Conservation (phyloP, 2,329 filamentous ascomycete genomes). For the Penicillium sclerotigenum region DNA sequence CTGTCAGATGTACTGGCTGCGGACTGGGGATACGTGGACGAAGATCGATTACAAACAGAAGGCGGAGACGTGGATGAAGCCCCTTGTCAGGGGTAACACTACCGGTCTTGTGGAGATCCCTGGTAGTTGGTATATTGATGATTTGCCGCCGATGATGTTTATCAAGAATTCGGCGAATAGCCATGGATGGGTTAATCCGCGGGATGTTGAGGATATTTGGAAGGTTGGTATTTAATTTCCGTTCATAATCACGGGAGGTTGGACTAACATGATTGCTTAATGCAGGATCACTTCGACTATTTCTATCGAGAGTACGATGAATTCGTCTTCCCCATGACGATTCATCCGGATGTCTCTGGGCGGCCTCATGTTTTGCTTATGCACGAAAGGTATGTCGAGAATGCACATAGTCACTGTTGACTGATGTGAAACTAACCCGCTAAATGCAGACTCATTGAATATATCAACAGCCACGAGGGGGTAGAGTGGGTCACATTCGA, state of each 20-base stretch:
- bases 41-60: slow-evolving; percentile 43
- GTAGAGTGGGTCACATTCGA: slow-evolving; percentile 31
- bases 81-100: slow-evolving; percentile 31
- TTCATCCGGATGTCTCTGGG: slow-evolving; percentile 71
- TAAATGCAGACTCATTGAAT: slow-evolving; percentile 23
- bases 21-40: slow-evolving; percentile 43
- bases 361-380: slow-evolving; percentile 71
- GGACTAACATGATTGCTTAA: not conserved
- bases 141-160: slow-evolving; percentile 47
- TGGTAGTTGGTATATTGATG: slow-evolving; percentile 45
- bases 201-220: slow-evolving; percentile 59
- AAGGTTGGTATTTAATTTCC: not conserved
- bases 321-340: slow-evolving; percentile 73
- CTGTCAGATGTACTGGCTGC: slow-evolving; percentile 45
- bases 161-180: slow-evolving; percentile 49
- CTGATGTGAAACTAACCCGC: not conserved
- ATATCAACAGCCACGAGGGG: slow-evolving; percentile 29
- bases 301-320: slow-evolving; percentile 74
- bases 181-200: slow-evolving; percentile 57
- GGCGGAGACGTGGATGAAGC: slow-evolving; percentile 47
- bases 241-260: accelerated
- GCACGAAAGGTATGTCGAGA: slow-evolving; percentile 59
- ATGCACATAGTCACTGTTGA: not conserved
- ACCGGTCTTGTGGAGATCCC: slow-evolving; percentile 46
- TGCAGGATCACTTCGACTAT: slow-evolving; percentile 60